phyloP scores from a whole-genome alignment of 1,139 yeast species.

The Zygosaccharomyces pseudobailii region DNA sequence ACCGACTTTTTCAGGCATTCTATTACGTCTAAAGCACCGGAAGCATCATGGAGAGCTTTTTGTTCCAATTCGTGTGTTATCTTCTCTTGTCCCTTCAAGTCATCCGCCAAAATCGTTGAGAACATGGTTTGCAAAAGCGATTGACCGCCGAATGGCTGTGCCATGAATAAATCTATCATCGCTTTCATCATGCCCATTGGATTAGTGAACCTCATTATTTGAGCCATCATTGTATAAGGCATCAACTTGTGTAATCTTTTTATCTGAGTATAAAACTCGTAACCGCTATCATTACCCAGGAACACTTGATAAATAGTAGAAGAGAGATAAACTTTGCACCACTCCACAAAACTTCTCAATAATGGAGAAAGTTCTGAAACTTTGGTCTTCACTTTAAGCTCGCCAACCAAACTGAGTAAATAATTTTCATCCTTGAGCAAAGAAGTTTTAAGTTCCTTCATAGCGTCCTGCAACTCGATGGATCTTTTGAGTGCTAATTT shows the following conservation, averaged over 20 bases:
- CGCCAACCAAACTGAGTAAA: conserved; percentile 36
- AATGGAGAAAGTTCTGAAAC: conserved; percentile 63
- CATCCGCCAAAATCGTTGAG: conserved; percentile 72
- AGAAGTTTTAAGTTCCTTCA: conserved; percentile 33
- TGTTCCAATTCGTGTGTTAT: conserved; percentile 48
- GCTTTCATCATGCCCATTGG: conserved; percentile 80
- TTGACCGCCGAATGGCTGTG: conserved; percentile 68
- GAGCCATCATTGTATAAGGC: conserved; percentile 73
- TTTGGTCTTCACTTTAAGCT: conserved; percentile 51
- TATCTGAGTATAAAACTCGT: conserved; percentile 65
- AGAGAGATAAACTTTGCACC: conserved; percentile 78
- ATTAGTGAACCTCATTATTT: conserved; percentile 73
- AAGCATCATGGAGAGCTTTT: conserved; percentile 34
- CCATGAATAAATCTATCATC: conserved; percentile 70
- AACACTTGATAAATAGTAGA: conserved; percentile 77
- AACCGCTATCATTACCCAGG: conserved; percentile 73
- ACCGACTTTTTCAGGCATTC: conserved; percentile 29
- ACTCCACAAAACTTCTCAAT: conserved; percentile 64
- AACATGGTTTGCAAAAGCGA: conserved; percentile 70
- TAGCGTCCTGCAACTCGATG: conserved; percentile 32
- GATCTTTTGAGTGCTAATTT: conserved; percentile 48
- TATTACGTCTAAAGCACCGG: conserved; percentile 28
- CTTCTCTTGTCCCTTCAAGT: conserved; percentile 59
- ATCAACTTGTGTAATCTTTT: conserved; percentile 64
- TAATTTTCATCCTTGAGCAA: conserved; percentile 34